These are phyloP conservation scores for Lepraria neglecta DNA, from an alignment of 495 filamentous ascomycete species.

Conservation along the genomic window DNA sequence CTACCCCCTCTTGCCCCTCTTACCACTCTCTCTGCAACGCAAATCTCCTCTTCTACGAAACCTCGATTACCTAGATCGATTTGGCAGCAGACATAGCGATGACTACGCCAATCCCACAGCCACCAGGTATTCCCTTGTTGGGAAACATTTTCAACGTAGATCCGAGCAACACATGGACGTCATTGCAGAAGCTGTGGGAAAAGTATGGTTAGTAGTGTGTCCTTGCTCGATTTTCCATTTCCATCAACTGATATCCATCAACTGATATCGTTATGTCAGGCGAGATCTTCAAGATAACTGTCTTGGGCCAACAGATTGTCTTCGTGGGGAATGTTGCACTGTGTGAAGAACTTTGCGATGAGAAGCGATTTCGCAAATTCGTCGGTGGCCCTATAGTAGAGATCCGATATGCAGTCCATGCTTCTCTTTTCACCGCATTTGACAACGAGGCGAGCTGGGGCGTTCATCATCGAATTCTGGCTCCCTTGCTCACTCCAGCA, in stretches of 20 bases:
- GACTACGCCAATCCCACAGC: slow-evolving; percentile 53
- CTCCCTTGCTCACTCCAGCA: slow-evolving; percentile 35
- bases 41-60: neutral
- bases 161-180: slow-evolving; percentile 54
- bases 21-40: neutral
- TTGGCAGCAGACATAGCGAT: slow-evolving; percentile 24
- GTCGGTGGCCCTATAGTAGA: slow-evolving; percentile 52
- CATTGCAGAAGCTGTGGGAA: slow-evolving; percentile 55
- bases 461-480: slow-evolving; percentile 59
- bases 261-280: slow-evolving; percentile 36
- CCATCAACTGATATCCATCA: slow-evolving; percentile 22
- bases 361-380: slow-evolving; percentile 62
- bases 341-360: slow-evolving; percentile 65
- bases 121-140: slow-evolving; percentile 58
- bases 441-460: slow-evolving; percentile 61
- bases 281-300: slow-evolving; percentile 66
- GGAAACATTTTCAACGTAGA: slow-evolving; percentile 64
- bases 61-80: neutral
- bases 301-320: slow-evolving; percentile 44
- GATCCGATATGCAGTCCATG: slow-evolving; percentile 56
- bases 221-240: neutral
- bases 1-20: neutral
- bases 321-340: slow-evolving; percentile 52
- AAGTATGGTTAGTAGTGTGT: slow-evolving; percentile 47
- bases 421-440: slow-evolving; percentile 70